Conservation (phyloP, 306 rosid genomes). For the Lablab purpureus region DNA sequence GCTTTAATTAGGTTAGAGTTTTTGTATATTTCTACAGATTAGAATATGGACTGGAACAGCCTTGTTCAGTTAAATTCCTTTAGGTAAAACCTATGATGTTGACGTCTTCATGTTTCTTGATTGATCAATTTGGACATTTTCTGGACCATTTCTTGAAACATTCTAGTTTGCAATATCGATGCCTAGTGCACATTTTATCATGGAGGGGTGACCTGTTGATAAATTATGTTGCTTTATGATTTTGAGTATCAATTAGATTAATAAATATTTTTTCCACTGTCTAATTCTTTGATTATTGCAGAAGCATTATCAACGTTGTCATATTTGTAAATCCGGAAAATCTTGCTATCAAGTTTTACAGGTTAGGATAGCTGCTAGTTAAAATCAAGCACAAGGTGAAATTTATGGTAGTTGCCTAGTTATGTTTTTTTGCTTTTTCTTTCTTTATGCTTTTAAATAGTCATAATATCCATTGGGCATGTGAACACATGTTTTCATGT, state of each 20-base stretch:
- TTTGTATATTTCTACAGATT: conserved; percentile 29
- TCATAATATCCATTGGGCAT: conserved; percentile 25
- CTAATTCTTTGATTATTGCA: conserved; percentile 57
- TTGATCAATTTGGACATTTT: neutral
- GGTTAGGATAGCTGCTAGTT: conserved; percentile 65
- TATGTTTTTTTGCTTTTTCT: conserved; percentile 29
- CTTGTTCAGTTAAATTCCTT: conserved; percentile 32
- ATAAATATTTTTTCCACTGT: conserved; percentile 34
- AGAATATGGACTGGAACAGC: conserved; percentile 29
- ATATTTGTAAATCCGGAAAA: conserved; percentile 78
- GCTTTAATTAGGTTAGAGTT: conserved; percentile 27
- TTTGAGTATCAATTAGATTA: conserved; percentile 23
- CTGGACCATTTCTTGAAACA: conserved; percentile 30
- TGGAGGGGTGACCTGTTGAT: conserved; percentile 17
- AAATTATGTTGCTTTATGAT: conserved; percentile 16
- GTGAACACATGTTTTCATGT: conserved; percentile 28
- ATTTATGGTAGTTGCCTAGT: conserved; percentile 34
- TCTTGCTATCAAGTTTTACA: conserved; percentile 83
- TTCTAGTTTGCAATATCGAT: conserved; percentile 22
- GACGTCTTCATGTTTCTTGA: conserved; percentile 12
- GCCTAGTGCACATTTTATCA: conserved; percentile 28
- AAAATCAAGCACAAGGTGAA: conserved; percentile 34
- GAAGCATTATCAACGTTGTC: conserved; percentile 87
- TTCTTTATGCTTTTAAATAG: conserved; percentile 24
- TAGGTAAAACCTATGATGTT: neutral